Evolutionary conservation across 495 filamentous ascomycete genomes (phyloP).

Genomic region (Neurospora sp.): DNA sequence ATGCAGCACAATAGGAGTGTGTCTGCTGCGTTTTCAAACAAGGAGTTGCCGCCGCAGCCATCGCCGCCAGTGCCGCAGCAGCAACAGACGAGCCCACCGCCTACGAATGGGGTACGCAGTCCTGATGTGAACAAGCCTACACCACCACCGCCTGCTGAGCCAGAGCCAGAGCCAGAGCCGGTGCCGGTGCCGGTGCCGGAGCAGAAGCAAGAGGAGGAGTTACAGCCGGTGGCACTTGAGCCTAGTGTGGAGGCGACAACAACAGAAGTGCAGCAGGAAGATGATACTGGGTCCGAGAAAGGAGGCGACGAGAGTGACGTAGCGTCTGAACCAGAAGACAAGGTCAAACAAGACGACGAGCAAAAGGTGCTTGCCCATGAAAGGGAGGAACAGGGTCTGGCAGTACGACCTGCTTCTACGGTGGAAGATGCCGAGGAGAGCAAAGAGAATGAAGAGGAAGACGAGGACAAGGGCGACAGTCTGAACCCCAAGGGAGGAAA

Average conservation of each 20-base stretch:
- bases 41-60: conserved; percentile 28
- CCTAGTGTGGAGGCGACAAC: conserved; percentile 16
- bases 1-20: conserved; percentile 13
- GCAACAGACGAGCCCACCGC: neutral
- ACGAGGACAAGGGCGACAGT: conserved; percentile 23
- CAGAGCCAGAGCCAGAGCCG: conserved; percentile 13
- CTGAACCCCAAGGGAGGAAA: conserved; percentile 26
- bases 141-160: conserved; percentile 4
- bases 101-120: neutral
- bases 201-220: neutral
- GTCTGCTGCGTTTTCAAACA: conserved; percentile 16
- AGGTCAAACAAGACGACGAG: conserved; percentile 34
- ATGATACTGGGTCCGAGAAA: conserved; percentile 14
- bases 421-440: conserved; percentile 23
- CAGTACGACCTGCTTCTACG: conserved; percentile 27
- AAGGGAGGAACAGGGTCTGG: conserved; percentile 39
- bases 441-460: conserved; percentile 26
- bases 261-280: conserved; percentile 15
- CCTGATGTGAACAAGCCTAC: neutral
- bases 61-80: conserved; percentile 11
- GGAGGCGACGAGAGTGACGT: conserved; percentile 13
- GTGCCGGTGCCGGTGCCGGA: neutral
- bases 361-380: conserved; percentile 48
- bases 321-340: conserved; percentile 22
- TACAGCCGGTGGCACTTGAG: conserved; percentile 5